Percentiles rank a stretch among this genome's conserved stretches.
These are phyloP conservation scores for Penicillium coprophilum DNA, from an alignment of 495 filamentous ascomycete species.

Conservation along the genomic window DNA sequence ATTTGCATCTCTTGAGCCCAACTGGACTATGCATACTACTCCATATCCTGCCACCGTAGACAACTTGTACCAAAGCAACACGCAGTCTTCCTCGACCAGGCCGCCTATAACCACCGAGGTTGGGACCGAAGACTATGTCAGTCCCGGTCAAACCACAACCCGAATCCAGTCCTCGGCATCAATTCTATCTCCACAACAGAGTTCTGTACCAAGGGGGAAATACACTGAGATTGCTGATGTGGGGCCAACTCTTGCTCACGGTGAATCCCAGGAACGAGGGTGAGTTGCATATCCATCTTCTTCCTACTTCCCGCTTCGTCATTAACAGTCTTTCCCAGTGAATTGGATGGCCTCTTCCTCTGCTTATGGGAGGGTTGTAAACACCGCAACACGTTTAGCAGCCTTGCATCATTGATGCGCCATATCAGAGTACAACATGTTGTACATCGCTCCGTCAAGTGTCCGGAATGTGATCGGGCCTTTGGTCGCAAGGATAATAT, in stretches of 20 bases:
- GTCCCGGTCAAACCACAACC: not conserved
- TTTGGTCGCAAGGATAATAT: not conserved
- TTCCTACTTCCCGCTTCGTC: not conserved
- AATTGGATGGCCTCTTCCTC: not conserved
- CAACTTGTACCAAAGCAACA: not conserved
- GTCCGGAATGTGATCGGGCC: not conserved
- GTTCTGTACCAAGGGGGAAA: not conserved
- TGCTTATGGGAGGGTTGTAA: not conserved
- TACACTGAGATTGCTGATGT: not conserved
- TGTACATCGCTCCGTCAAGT: not conserved
- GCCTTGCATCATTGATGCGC: not conserved
- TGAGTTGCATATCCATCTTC: not conserved
- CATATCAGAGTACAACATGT: not conserved
- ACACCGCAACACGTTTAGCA: not conserved
- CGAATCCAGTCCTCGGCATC: not conserved
- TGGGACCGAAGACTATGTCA: not conserved
- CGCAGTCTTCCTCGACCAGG: not conserved
- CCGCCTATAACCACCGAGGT: not conserved
- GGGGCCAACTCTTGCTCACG: not conserved
- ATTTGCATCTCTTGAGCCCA: not conserved
- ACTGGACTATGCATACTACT: not conserved
- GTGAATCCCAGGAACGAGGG: not conserved
- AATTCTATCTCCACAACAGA: not conserved
- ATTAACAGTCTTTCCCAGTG: not conserved
- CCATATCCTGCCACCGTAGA: not conserved